Evolutionary conservation across 2,329 filamentous ascomycete genomes (phyloP), one percentile per base, ranked within the genome.

Genomic region (Nectriaceae sp.): DNA sequence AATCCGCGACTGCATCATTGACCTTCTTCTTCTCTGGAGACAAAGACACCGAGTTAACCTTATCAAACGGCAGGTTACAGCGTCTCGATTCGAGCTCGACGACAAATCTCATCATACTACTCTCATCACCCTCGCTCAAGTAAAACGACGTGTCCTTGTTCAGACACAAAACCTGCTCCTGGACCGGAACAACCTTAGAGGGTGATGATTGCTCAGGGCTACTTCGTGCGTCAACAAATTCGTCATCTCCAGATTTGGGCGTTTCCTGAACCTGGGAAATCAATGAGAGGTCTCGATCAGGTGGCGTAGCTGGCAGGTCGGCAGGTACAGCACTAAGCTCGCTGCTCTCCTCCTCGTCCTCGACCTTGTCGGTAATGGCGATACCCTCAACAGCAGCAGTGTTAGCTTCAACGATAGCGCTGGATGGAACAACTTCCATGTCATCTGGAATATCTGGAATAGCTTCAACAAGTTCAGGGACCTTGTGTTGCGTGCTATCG

Each of bases 221-320:
- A 26, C 68, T 74, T 37, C 66, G 68, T 11, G 76, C 77, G 60
- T 82, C 78, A 33, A 78, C 70, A 56, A 75, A 79, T 18, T 72
- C 70, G n/a, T 79, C 73, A 5, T 69, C 66, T 18, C 69, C 73
- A 2, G 73, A 75, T 42, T 65, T 75, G 2, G 74, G 71, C 5
- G 72, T 73, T 24, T 69, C 68, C 24, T 67, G 57, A 18, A 43
- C 50, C 40, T 60, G 42, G 16, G 42, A 44, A 20, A 47, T 33
- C 4, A 40, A 31, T 13, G 29, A 16, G 10, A 40, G 56, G 50
- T 29, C 54, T 45, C 26, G 54, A 42, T 16, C 57, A 47, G 49
- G 55, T 10, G 57, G 60, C 3, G 53, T 56, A 21, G 49, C 31
- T 33, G 49, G 62, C 21, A 42, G 43, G 3, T 41, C 36, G 29